Evolutionary conservation across 495 filamentous ascomycete genomes (phyloP).

Genomic region (Tetracladium setigerum): DNA sequence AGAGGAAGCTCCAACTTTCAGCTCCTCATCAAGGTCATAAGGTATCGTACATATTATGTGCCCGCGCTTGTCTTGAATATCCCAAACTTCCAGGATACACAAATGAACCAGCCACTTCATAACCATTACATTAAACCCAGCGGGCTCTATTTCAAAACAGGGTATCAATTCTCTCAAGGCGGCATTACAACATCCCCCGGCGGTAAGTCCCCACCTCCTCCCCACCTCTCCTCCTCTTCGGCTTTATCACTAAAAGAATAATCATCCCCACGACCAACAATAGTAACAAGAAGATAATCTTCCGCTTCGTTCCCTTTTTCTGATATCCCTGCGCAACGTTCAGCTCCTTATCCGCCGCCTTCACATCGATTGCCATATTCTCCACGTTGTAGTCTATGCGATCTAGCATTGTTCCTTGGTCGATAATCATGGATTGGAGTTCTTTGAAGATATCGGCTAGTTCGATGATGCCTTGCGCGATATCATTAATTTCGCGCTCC

Average conservation of each 20-base stretch:
- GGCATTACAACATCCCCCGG: slow-evolving; percentile 10
- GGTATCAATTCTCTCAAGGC: slow-evolving; percentile 4
- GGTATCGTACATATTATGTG: too few species aligned
- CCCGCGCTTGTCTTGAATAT: too few species aligned
- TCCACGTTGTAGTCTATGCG: slow-evolving; percentile 98
- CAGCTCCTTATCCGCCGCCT: slow-evolving; percentile 86
- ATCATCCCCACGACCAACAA: slow-evolving; percentile 78
- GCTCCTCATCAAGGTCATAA: too few species aligned
- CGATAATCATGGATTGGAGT: slow-evolving; percentile 92
- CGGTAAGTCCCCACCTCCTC: slow-evolving; percentile 3
- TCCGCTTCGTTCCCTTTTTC: slow-evolving; percentile 79
- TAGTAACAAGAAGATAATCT: slow-evolving; percentile 79
- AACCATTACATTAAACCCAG: too few species aligned
- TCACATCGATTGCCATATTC: slow-evolving; percentile 80
- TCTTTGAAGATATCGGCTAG: slow-evolving; percentile 94
- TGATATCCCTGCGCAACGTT: slow-evolving; percentile 82
- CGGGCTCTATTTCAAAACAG: neutral
- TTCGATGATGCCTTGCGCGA: slow-evolving; percentile 96
- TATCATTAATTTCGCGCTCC: slow-evolving; percentile 95
- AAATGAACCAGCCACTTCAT: too few species aligned
- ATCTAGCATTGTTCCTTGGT: slow-evolving; percentile 96
- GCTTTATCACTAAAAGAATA: slow-evolving; percentile 80
- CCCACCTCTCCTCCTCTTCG: slow-evolving; percentile 42
- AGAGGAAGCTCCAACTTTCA: too few species aligned
- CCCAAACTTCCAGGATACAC: too few species aligned